Evolutionary conservation across 1,284 basidiomycete genomes (phyloP), one percentile per base, ranked within the genome.

Genomic region (Waitea zeae): DNA sequence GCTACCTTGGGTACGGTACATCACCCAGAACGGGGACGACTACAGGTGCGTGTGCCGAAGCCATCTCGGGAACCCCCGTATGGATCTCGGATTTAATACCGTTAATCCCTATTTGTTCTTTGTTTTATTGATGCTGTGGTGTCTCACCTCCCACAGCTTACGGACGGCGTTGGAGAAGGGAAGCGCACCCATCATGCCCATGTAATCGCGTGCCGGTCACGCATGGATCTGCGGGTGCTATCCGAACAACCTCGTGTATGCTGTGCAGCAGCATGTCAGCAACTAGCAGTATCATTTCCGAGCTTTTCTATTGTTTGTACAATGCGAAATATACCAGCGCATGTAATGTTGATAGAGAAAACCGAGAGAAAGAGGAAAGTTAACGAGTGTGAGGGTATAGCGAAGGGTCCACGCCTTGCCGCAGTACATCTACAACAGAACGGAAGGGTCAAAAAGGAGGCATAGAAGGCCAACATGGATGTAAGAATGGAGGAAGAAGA

Each of bases 11-110:
- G 86, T 89, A 38, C 61, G 83, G 41, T 93, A 92, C 54, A 92
- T 95, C 46, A 92, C 87, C 3, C 83, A 93, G 58, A 89, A 95
- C 46, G 92, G 92, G 13, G 92, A 96, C 51, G 92, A 97, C 53
- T 95, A 96, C 51, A 86, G 80, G 81, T 81, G 36, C 4, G n/a
- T n/a, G n/a, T n/a, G n/a, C n/a, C n/a, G n/a, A 3, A 15, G 34
- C 12, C 26, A 31, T 18, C 19, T 19, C 24, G 14, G 4, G 17
- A 12, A 9, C 17, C 22, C 14, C 22, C 3, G 11, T 26, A 33
- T 35, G 27, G 36, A 17, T 11, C 5, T 12, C 17, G 17, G 15
- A 15, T 17, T n/a, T 37, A 32, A 29, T 12, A 20, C 14, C n/a
- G n/a, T n/a, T n/a, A n/a, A n/a, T n/a, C n/a, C n/a, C n/a, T n/a